phyloP scores from a whole-genome alignment of 1,139 yeast genomes.

The Zygosaccharomyces sapae region DNA sequence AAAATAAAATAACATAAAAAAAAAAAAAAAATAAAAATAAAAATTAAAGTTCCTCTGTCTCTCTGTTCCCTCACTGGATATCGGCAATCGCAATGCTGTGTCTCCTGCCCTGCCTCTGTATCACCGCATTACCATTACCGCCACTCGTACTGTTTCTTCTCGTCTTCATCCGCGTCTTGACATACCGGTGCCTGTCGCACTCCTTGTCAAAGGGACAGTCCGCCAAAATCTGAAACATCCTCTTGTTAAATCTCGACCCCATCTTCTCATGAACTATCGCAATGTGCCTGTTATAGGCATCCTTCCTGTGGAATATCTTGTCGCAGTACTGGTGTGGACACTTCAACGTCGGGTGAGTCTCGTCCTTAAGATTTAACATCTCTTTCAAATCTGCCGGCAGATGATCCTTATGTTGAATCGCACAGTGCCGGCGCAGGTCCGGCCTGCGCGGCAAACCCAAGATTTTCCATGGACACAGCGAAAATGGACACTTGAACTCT shows the following conservation, averaged over 20 bases:
- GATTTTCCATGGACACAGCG: conserved; percentile 57
- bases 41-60: not conserved
- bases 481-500: conserved; percentile 49
- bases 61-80: not conserved
- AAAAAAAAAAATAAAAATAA: not conserved
- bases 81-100: conserved; percentile 5
- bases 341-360: conserved; percentile 29
- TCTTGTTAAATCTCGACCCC: conserved; percentile 43
- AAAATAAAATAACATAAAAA: not conserved
- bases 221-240: conserved; percentile 30
- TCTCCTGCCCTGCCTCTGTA: conserved; percentile 4
- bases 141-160: conserved; percentile 8
- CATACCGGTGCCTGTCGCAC: conserved; percentile 12
- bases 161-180: conserved; percentile 11
- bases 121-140: not conserved
- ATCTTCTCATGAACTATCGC: conserved; percentile 49
- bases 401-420: conserved; percentile 47
- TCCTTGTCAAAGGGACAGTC: conserved; percentile 23
- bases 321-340: conserved; percentile 45
- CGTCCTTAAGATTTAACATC: conserved; percentile 28
- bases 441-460: conserved; percentile 58
- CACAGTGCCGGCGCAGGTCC: conserved; percentile 59
- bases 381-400: conserved; percentile 26
- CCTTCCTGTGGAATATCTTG: conserved; percentile 53
- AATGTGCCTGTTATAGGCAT: conserved; percentile 52